Conservation (phyloP, 2,329 filamentous ascomycete genomes). For the Alternaria dauci region DNA sequence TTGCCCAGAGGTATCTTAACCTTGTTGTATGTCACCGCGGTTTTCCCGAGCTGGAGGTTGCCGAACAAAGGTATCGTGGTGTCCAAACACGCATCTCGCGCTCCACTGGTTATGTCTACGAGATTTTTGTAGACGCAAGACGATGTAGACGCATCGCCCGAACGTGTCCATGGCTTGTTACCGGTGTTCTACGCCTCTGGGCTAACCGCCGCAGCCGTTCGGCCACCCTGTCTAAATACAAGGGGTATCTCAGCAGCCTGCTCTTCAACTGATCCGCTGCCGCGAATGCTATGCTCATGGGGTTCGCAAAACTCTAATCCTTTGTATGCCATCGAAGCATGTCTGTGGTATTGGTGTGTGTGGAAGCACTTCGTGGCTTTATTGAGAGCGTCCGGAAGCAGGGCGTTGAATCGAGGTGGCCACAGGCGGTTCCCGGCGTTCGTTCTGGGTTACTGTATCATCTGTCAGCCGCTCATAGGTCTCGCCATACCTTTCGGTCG, state of each 20-base stretch:
- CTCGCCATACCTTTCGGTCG: accelerated
- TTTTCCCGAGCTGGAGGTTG: neutral
- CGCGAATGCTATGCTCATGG: neutral
- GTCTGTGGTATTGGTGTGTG: neutral
- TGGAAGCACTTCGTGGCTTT: neutral
- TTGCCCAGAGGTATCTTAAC: neutral
- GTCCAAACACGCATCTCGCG: neutral
- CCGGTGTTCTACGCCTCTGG: neutral
- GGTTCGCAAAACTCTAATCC: neutral
- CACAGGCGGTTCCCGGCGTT: neutral
- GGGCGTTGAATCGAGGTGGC: neutral
- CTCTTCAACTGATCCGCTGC: neutral
- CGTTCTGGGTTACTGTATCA: neutral
- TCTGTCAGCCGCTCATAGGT: neutral
- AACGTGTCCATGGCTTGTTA: neutral
- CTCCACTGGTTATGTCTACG: neutral
- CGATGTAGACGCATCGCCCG: neutral
- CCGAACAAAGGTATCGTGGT: neutral
- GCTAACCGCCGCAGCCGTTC: neutral
- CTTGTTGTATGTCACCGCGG: neutral
- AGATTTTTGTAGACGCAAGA: neutral
- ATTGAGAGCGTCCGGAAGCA: neutral
- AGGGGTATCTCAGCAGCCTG: neutral
- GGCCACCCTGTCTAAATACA: neutral
- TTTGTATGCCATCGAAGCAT: neutral